These are phyloP conservation scores for Eudorina sp. DNA, from an alignment of 139 green algal genomes.

Conservation along the genomic window DNA sequence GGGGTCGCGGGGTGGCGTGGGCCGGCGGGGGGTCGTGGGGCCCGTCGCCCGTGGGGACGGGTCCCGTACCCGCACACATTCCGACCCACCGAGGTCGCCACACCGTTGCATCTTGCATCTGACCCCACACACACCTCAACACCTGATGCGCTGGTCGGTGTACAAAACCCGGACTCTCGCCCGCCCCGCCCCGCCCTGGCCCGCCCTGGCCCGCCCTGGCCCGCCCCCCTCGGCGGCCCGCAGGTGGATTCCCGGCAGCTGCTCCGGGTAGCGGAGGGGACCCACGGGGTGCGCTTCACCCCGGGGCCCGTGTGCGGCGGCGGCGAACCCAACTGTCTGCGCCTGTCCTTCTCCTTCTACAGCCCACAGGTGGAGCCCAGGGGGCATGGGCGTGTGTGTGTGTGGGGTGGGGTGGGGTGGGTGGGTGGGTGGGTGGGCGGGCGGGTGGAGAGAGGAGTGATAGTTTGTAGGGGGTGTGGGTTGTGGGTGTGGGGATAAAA, in stretches of 20 bases:
- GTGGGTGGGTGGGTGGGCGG: neutral
- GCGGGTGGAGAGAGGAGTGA: neutral
- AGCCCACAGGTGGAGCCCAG: neutral
- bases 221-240: neutral
- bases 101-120: neutral
- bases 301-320: conserved; percentile 49
- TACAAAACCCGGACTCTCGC: no score
- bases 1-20: no score
- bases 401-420: neutral
- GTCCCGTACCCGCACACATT: neutral
- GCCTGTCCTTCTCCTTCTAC: conserved; percentile 58
- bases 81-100: neutral
- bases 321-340: neutral
- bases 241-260: conserved; percentile 45
- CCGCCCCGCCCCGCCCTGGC: neutral
- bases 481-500: no score
- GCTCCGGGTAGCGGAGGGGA: neutral
- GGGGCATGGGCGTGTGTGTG: neutral
- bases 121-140: neutral
- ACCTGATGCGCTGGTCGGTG: no score
- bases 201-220: neutral
- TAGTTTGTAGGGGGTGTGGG: neutral
- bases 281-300: conserved; percentile 48
- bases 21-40: no score
- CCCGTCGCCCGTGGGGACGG: neutral